Evolutionary conservation across 345 rosid genomes (phyloP).

Genomic region (Aquilaria yunnanensis): DNA sequence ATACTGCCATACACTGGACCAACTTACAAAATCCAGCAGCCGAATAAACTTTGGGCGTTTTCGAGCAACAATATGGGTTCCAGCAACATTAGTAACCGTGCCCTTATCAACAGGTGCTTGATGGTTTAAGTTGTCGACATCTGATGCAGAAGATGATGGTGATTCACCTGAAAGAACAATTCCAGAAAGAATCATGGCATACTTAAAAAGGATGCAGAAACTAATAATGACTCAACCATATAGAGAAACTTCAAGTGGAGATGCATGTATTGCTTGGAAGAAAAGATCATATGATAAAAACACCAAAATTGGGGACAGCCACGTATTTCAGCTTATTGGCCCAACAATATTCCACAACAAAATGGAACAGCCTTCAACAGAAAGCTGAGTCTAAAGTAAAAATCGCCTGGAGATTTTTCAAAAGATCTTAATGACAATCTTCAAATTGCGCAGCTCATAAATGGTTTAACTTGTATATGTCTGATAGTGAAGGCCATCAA

Average conservation of each 20-base stretch:
- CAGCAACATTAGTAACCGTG: slow-evolving; percentile 34
- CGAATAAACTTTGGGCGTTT: slow-evolving; percentile 38
- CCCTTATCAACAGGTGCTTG: slow-evolving; percentile 47
- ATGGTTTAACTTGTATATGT: too few species aligned
- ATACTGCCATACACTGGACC: background rate
- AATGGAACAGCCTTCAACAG: too few species aligned
- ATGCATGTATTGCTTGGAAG: too few species aligned
- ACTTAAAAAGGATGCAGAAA: background rate
- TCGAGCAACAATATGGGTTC: slow-evolving; percentile 42
- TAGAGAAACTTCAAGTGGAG: background rate
- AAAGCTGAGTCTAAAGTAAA: too few species aligned
- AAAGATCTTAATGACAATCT: too few species aligned
- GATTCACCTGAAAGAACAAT: slow-evolving; percentile 64
- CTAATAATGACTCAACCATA: slow-evolving; percentile 1
- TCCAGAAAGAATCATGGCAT: slow-evolving; percentile 5
- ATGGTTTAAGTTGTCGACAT: slow-evolving; percentile 65
- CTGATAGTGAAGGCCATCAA: too few species aligned
- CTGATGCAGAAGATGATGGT: slow-evolving; percentile 87
- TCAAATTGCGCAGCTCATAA: too few species aligned
- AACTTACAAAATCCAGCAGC: slow-evolving; percentile 70
- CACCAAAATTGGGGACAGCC: too few species aligned
- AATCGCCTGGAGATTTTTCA: too few species aligned
- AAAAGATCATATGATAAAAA: too few species aligned
- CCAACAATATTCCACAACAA: too few species aligned
- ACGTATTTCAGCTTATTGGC: too few species aligned